Conservation (phyloP, 2,329 filamentous ascomycete genomes). For the Aspergillus vadensis region DNA sequence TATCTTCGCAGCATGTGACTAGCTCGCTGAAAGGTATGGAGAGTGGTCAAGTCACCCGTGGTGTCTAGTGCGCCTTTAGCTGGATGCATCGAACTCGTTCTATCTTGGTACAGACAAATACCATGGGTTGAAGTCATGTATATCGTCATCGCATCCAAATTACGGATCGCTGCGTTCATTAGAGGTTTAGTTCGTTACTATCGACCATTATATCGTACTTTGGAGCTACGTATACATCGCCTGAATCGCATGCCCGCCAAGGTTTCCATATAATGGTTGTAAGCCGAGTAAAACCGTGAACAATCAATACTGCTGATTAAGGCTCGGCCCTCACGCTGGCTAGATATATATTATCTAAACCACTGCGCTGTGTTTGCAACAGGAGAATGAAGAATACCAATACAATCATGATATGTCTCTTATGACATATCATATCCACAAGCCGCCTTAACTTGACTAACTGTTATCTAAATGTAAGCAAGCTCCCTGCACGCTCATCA, state of each 20-base stretch:
- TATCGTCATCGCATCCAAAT: background rate
- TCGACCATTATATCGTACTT: background rate
- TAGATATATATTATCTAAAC: too few relatives aligned
- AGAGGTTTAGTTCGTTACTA: background rate
- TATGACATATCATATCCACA: too few relatives aligned
- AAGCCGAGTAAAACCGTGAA: too few relatives aligned
- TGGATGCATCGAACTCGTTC: background rate
- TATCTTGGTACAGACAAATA: background rate
- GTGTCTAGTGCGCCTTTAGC: background rate
- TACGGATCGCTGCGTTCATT: too few relatives aligned
- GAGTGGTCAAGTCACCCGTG: background rate
- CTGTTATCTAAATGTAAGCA: too few relatives aligned
- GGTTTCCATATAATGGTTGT: background rate
- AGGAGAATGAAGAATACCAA: too few relatives aligned
- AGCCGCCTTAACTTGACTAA: too few relatives aligned
- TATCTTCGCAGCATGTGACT: slow-evolving; percentile 91
- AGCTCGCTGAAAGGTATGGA: slow-evolving; percentile 34
- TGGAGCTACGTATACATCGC: background rate
- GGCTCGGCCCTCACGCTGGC: too few relatives aligned
- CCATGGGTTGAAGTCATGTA: background rate
- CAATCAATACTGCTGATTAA: too few relatives aligned
- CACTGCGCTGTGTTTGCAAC: too few relatives aligned
- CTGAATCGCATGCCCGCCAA: background rate
- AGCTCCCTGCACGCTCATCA: too few relatives aligned
- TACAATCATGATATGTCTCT: too few relatives aligned